Conservation (phyloP, 805 yeast species). For the Candida dendrica region DNA sequence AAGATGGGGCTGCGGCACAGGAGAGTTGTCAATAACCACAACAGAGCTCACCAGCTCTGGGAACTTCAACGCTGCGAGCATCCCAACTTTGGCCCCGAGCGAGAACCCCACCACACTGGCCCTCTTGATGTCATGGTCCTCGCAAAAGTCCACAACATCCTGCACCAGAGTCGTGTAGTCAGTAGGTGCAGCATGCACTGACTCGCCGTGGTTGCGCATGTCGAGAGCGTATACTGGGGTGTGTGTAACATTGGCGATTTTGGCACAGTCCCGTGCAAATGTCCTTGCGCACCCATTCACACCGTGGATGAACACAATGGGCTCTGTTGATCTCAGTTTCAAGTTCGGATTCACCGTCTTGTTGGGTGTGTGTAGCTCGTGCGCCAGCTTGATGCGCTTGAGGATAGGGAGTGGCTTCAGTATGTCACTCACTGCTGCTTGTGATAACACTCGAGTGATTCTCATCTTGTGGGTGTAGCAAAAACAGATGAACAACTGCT, state of each 20-base stretch:
- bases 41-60: slow-evolving; percentile 34
- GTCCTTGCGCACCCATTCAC: slow-evolving; percentile 42
- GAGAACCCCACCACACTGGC: slow-evolving; percentile 38
- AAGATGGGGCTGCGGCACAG: slow-evolving; percentile 29
- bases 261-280: slow-evolving; percentile 30
- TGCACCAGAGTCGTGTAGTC: slow-evolving; percentile 33
- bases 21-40: slow-evolving; percentile 45
- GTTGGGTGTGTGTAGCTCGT: slow-evolving; percentile 21
- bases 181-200: slow-evolving; percentile 36
- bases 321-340: slow-evolving; percentile 18
- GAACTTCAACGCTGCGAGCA: slow-evolving; percentile 33
- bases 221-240: slow-evolving; percentile 37
- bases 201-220: slow-evolving; percentile 42
- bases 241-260: slow-evolving; percentile 25
- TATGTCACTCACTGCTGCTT: slow-evolving; percentile 96
- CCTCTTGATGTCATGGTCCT: slow-evolving; percentile 20
- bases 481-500: not conserved
- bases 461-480: too few species aligned
- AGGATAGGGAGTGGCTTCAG: slow-evolving; percentile 58
- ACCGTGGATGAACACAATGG: slow-evolving; percentile 41
- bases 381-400: slow-evolving; percentile 35
- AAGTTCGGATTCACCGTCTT: slow-evolving; percentile 15
- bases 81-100: slow-evolving; percentile 47
- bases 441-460: slow-evolving; percentile 44
- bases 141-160: slow-evolving; percentile 33